These are phyloP conservation scores for Macrocybe gigantea DNA, from an alignment of 768 basidiomycete genomes.

Conservation along the genomic window DNA sequence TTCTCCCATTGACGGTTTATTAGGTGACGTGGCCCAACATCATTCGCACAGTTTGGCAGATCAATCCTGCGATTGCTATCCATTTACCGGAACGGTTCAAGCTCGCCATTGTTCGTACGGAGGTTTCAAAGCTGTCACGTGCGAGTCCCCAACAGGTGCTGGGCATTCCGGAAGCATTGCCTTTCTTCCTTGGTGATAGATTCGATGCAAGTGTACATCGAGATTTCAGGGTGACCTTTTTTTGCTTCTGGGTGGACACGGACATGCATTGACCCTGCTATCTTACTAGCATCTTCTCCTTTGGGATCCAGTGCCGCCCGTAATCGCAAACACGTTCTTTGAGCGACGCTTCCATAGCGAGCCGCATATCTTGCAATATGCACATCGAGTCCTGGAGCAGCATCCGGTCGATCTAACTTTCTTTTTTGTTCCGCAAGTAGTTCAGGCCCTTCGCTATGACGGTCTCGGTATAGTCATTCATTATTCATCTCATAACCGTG, in stretches of 20 bases:
- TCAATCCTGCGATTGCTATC: conserved; percentile 79
- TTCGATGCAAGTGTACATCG: conserved; percentile 50
- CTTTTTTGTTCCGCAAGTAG: conserved; percentile 98
- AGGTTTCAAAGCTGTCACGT: conserved; percentile 72
- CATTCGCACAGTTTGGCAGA: conserved; percentile 72
- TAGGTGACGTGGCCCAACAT: conserved; percentile 64
- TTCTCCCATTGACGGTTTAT: background rate
- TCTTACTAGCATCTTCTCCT: conserved; percentile 68
- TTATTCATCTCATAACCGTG: background rate
- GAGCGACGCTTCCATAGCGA: conserved; percentile 81
- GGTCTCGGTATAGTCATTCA: conserved; percentile 55
- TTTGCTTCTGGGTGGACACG: background rate
- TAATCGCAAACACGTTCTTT: conserved; percentile 79
- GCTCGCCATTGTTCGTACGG: conserved; percentile 51
- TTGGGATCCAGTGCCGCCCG: conserved; percentile 85
- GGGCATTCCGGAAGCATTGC: conserved; percentile 75
- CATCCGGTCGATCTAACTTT: conserved; percentile 94
- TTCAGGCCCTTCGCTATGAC: conserved; percentile 91
- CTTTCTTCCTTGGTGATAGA: conserved; percentile 71
- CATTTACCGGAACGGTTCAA: conserved; percentile 89
- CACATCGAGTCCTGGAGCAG: conserved; percentile 90
- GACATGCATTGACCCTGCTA: background rate
- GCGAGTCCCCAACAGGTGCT: conserved; percentile 65
- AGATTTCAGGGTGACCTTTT: conserved; percentile 63
- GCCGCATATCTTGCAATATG: conserved; percentile 88